Evolutionary conservation across 176 grass and related monocot species (phyloP), one percentile per base, ranked within the genome.

Genomic region (Thinopyrum elongatum): DNA sequence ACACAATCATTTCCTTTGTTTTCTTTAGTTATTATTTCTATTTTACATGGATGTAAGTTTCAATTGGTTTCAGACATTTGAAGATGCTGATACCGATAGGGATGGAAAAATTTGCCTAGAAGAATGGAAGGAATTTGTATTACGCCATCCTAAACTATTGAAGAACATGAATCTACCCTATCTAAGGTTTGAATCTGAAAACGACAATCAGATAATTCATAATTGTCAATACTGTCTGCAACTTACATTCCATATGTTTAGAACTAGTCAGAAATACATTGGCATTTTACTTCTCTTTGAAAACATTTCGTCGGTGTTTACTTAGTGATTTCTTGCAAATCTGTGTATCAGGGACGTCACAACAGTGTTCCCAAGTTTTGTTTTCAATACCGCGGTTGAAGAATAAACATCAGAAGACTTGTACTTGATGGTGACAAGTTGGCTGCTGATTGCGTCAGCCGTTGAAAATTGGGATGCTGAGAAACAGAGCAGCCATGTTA

Each of bases 101-200:
- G 95, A 98, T 82, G 95, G 87, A 41, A 95, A 93, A 88, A 98
- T 98, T 59, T 88, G 83, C 83, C 82, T 78, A 84, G 85, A 95
- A 73, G 93, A 98, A 42, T 98, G 95, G 95, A 95, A 93, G 53
- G 83, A 95, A 38, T 98, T 95, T 51, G 95, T 87, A 22, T 39
- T 90, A 46, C 79, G 71, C 12, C 89, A 86, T 63, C 95, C 93
- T 23, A 86, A 88, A 82, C 83, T 98, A 33, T 83, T 98, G 38
- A 98, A 93, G 85, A 95, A 98, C 77, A 98, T 98, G 93, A 98
- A 93, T 7, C 84, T 98, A 27, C 93, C 91, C 28, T 91, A 30
- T 44, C 42, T 44, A 13, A 44, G 42, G 42, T 44, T 44, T 44
- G 42, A 44, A 10, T 44, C 10, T 44, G 42, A 44, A 44, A 46